A percentile compares a stretch with the other conserved stretches of the same genome.
Evolutionary conservation across 345 rosid genomes (phyloP).

Genomic region (Durio zibethinus): DNA sequence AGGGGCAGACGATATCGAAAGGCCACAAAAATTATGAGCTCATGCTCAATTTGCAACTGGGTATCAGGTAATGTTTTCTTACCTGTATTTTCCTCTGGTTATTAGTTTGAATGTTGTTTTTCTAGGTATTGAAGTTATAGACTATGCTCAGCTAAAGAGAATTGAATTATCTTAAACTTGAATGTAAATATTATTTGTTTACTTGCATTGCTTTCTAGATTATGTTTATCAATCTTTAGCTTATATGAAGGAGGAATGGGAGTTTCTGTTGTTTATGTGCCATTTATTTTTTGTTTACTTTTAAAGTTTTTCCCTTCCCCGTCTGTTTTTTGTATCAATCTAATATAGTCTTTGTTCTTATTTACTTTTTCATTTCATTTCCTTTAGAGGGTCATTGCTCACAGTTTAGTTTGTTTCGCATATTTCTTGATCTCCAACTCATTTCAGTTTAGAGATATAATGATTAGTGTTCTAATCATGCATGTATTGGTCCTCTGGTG

Average conservation of each 20-base stretch:
- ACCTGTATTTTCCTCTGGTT: background rate
- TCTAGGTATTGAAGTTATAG: background rate
- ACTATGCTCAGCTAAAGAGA: background rate
- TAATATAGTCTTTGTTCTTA: background rate
- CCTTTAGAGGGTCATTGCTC: background rate
- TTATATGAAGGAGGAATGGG: background rate
- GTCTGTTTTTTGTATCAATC: background rate
- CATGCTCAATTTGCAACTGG: slow-evolving; percentile 96
- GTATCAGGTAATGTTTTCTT: slow-evolving; percentile 61
- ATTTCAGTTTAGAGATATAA: background rate
- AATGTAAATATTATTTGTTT: background rate
- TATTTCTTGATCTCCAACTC: background rate
- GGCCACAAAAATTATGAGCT: slow-evolving; percentile 97
- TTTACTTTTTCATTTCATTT: background rate
- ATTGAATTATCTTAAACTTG: background rate
- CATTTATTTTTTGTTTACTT: background rate
- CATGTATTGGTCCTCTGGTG: slow-evolving; percentile 2
- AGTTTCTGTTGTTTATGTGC: background rate
- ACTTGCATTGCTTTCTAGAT: background rate
- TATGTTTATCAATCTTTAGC: background rate
- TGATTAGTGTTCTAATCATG: slow-evolving; percentile 1
- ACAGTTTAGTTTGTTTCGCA: background rate
- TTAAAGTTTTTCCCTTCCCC: background rate
- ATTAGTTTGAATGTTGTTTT: slow-evolving; percentile 1
- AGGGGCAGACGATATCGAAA: slow-evolving; percentile 81